Base-by-base conservation (phyloP, 306 rosid genomes). In the Cucumis cinereus region DNA sequence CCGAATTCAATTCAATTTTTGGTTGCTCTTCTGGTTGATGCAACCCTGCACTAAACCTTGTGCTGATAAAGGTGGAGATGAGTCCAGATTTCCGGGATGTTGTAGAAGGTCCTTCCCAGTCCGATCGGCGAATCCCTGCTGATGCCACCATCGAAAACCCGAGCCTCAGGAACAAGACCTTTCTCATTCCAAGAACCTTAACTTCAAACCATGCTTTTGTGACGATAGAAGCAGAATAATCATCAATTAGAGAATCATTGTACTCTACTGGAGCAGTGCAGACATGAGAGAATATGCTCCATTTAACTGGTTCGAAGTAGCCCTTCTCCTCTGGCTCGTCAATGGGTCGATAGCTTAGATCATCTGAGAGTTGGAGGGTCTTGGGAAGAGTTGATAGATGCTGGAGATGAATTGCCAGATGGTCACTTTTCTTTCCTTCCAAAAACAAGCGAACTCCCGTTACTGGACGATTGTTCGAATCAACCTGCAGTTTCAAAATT, bases 191-290 rank as follows among this genome's bases (percentile, higher is more conserved):
- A n/a, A 87, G 36, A 5, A 57, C 49, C 85, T 91, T 88, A 15
- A 92, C 97, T 79, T 90, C 97, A 55, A 90, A 87, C 96, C 93
- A 83, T 26, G 97, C 97, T 81, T 86, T 90, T 41, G 98, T 94
- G 68, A 91, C 94, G 22, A 91, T 90, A 15, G 89, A 77, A 40
- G 89, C 85, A 0, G 89, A 82, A 56, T 93, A 56, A 3, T 71
- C 90, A 23, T 85, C 89, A 36, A 93, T 82, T 33, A 69, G 68
- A 38, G 94, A 80, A 68, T 84, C 86, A 15, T 82, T 84, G 87
- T 85, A 78, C 74, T 90, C 77, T 13, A 94, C 88, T 35, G 97
- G 97, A 38, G 87, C 92, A 52, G 98, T 90, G 86, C 90, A 87
- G 1, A 90, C 91, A 35, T 94, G 97, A 7, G 97, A 94, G 75